Percentiles rank a stretch among this genome's conserved stretches.
phyloP scores from a whole-genome alignment of 495 filamentous ascomycete species.

The Xylaria venustula region DNA sequence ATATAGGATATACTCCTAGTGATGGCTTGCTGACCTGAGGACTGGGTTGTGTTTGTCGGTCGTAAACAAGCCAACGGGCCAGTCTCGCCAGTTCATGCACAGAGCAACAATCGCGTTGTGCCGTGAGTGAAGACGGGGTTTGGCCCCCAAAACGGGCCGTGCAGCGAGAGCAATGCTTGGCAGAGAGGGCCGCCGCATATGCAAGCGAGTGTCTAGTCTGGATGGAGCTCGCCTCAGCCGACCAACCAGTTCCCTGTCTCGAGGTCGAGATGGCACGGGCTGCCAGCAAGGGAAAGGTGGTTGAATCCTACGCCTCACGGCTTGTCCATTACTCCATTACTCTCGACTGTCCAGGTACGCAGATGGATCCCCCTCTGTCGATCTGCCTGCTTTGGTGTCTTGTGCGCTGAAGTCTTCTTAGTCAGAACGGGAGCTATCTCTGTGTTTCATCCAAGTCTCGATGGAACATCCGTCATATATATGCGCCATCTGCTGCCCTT shows the following conservation, averaged over 20 bases:
- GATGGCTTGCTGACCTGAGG: no score
- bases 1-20: no score
- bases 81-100: slow-evolving; percentile 11
- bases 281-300: neutral
- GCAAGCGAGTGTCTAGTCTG: slow-evolving; percentile 5
- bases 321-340: slow-evolving; percentile 5
- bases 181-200: neutral
- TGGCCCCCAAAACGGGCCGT: slow-evolving; percentile 12
- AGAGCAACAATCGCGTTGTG: neutral
- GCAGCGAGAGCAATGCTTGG: slow-evolving; percentile 4
- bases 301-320: slow-evolving; percentile 13
- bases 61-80: slow-evolving; percentile 8
- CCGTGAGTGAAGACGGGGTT: neutral
- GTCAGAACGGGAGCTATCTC: neutral
- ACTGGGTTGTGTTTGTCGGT: no score
- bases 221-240: slow-evolving; percentile 1
- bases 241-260: slow-evolving; percentile 5
- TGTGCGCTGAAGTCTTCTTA: no score
- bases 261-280: neutral
- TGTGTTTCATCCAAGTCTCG: neutral
- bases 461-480: neutral
- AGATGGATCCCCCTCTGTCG: no score
- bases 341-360: no score
- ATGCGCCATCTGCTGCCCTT: neutral
- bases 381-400: no score